Base-by-base conservation (phyloP, 1,139 yeast genomes). In the Kodamaea arcana region DNA sequence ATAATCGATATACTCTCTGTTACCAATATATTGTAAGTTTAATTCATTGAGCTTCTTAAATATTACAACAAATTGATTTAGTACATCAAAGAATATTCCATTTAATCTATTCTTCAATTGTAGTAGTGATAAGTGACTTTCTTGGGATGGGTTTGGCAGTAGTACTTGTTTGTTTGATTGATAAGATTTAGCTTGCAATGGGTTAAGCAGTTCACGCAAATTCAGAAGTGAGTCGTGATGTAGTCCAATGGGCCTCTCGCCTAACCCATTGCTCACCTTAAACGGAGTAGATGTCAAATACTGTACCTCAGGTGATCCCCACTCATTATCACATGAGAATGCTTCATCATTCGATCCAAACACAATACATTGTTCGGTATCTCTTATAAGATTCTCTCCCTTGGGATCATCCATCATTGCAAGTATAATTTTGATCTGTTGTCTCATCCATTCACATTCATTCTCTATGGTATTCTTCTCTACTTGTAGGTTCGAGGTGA, bases 401-500 rank as follows among this genome's bases (percentile, higher is more conserved):
- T 45, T 45, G 17, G 38, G 42, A 37, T 70, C 76, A 39, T 66
- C 58, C 3, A 68, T 48, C 65, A 69, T 65, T 3, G 71, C 65
- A 18, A 69, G 48, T 3, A 69, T 65, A 5, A 68, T 52, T 29
- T 59, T 50, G 20, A 69, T 61, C 40, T 69, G 75, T 43, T 69
- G 73, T 33, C 73, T 47, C 36, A 69, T 51, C 75, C 75, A 69
- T 35, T 67, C 73, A 48, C 74, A 68, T 42, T 70, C 76, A 37
- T 60, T 64, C 34, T 61, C 67, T 3, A 69, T 64, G 37, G 51
- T 62, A 24, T 43, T 52, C 48, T 62, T 65, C 42, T 70, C 74
- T 39, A 72, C 51, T 28, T 55, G 57, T 15, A 69, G 48, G 29
- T 44, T 59, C 20, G 44, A 37, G 3, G 68, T 56, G 43, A 66